Conservation (phyloP, 768 basidiomycete genomes). For the Phaffia tasmanica region DNA sequence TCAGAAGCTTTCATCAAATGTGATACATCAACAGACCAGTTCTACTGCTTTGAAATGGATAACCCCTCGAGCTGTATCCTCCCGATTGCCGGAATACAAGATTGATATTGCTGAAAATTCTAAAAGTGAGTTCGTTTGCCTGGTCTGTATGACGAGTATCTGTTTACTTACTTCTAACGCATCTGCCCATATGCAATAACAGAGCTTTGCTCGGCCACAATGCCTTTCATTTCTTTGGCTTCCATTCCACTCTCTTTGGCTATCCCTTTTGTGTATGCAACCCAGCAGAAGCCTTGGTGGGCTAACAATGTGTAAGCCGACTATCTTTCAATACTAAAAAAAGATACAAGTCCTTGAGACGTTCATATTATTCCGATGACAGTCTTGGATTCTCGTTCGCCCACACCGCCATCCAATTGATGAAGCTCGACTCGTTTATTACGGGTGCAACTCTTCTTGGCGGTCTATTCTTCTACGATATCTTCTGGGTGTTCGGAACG, state of each 20-base stretch:
- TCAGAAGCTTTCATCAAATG: not conserved
- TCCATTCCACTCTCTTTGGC: slow-evolving; percentile 44
- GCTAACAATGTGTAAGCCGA: slow-evolving; percentile 53
- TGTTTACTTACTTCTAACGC: slow-evolving; percentile 1
- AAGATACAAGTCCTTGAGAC: not conserved
- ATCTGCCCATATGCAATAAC: not conserved
- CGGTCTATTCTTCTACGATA: slow-evolving; percentile 83
- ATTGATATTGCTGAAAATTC: slow-evolving; percentile 11
- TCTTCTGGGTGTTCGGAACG: slow-evolving; percentile 58
- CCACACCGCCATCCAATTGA: slow-evolving; percentile 62
- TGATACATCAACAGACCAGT: not conserved
- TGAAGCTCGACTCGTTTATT: slow-evolving; percentile 78
- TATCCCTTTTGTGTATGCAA: slow-evolving; percentile 54
- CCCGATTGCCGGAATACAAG: slow-evolving; percentile 4
- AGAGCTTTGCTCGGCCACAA: slow-evolving; percentile 36
- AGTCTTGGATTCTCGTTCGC: slow-evolving; percentile 58
- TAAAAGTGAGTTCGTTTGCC: slow-evolving; percentile 34
- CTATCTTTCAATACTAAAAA: not conserved
- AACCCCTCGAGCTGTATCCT: slow-evolving; percentile 1
- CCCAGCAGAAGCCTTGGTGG: slow-evolving; percentile 50
- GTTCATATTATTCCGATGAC: not conserved
- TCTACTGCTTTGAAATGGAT: slow-evolving; percentile 5
- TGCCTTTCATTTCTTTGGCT: slow-evolving; percentile 42
- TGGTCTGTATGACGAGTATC: not conserved
- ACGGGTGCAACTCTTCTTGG: slow-evolving; percentile 72